These are phyloP conservation scores for Diaporthe humulicola DNA, from an alignment of 2,329 filamentous ascomycete genomes.

Conservation along the genomic window DNA sequence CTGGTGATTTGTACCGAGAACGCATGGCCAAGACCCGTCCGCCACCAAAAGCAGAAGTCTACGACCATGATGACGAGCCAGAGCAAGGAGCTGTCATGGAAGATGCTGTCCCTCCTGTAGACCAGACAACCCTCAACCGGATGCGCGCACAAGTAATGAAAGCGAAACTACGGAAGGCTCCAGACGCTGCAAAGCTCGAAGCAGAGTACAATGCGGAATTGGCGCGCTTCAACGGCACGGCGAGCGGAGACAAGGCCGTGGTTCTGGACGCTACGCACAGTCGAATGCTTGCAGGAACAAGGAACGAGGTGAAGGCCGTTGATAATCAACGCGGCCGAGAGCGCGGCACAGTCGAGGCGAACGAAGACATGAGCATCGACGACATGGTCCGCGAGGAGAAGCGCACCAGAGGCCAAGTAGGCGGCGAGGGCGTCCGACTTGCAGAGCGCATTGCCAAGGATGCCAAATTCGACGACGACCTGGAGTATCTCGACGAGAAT, in stretches of 20 bases:
- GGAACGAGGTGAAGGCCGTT: constrained; percentile 81
- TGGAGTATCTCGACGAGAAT: constrained; percentile 99
- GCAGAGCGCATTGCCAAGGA: constrained; percentile 97
- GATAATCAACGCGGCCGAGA: constrained; percentile 86
- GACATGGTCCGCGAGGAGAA: constrained; percentile 98
- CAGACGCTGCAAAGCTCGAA: constrained; percentile 83
- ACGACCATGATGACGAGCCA: constrained; percentile 51
- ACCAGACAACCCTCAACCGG: constrained; percentile 86
- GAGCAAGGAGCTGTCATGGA: constrained; percentile 72
- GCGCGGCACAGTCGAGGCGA: constrained; percentile 87
- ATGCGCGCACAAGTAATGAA: constrained; percentile 97
- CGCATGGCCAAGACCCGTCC: constrained; percentile 72
- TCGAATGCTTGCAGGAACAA: constrained; percentile 82
- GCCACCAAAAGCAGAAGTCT: constrained; percentile 49
- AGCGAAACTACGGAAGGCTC: constrained; percentile 84
- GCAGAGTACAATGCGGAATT: constrained; percentile 85
- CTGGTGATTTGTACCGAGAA: constrained; percentile 86
- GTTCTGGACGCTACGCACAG: constrained; percentile 91
- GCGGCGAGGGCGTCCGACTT: constrained; percentile 84
- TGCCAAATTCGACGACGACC: constrained; percentile 87
- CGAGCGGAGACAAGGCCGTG: constrained; percentile 73
- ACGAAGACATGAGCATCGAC: constrained; percentile 95
- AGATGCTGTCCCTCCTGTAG: constrained; percentile 67
- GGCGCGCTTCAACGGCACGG: constrained; percentile 66
- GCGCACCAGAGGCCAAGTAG: constrained; percentile 81